Percentiles rank a stretch among this genome's conserved stretches.
phyloP scores from a whole-genome alignment of 306 rosid genomes.

The Vachellia collinsii region DNA sequence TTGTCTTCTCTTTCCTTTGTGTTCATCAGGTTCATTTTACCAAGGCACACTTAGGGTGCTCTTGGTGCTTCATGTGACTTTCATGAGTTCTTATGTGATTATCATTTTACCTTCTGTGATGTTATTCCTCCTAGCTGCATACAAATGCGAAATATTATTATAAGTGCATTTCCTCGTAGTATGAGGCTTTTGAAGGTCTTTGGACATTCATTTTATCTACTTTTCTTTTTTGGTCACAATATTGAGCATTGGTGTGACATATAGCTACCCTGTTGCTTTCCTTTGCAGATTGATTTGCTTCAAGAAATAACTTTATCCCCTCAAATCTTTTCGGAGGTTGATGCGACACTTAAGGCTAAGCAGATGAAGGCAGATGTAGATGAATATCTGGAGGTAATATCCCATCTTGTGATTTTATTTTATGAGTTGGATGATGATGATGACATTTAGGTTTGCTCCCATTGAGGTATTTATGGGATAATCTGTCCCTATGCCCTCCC shows the following conservation, averaged over 20 bases:
- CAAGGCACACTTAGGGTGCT: constrained; percentile 94
- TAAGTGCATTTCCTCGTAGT: constrained; percentile 97
- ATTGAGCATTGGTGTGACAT: constrained; percentile 7
- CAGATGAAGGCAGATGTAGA: too few relatives aligned
- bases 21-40: constrained; percentile 72
- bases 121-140: constrained; percentile 97
- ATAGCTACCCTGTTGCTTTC: constrained; percentile 24
- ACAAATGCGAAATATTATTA: constrained; percentile 95
- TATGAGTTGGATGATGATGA: too few relatives aligned
- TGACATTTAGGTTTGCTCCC: too few relatives aligned
- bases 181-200: constrained; percentile 94
- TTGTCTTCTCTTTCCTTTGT: neutral
- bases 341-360: too few relatives aligned
- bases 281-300: constrained; percentile 90
- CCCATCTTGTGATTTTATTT: too few relatives aligned
- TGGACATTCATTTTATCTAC: constrained; percentile 9
- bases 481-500: too few relatives aligned
- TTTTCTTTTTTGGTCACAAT: neutral
- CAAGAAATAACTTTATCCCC: too few relatives aligned
- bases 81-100: constrained; percentile 95
- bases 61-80: constrained; percentile 96
- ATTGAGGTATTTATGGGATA: too few relatives aligned
- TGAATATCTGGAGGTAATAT: too few relatives aligned
- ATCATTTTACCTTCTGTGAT: constrained; percentile 95
- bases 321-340: too few relatives aligned